These are phyloP conservation scores for Monosporascus ibericus DNA, from an alignment of 2,329 filamentous ascomycete genomes.

Conservation along the genomic window DNA sequence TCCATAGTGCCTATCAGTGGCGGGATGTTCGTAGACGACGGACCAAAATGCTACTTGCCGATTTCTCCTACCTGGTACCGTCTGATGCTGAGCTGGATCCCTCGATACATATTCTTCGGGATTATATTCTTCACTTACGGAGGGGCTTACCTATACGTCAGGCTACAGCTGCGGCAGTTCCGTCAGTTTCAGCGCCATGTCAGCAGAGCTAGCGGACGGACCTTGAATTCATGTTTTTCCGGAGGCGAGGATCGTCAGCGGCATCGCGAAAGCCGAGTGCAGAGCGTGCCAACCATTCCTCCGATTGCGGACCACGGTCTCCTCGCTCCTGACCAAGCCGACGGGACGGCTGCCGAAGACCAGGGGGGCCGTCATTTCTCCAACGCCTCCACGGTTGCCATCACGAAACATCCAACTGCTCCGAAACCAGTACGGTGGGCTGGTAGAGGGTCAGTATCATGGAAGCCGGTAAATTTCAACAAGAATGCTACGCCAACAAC, in stretches of 20 bases:
- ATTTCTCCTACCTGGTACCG: slow-evolving; percentile 63
- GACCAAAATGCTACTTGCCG: slow-evolving; percentile 58
- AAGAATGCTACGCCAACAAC: slow-evolving; percentile 4
- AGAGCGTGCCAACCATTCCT: slow-evolving; percentile 17
- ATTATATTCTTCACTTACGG: slow-evolving; percentile 60
- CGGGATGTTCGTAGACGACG: slow-evolving; percentile 21
- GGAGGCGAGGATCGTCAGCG: slow-evolving; percentile 2
- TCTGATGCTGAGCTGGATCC: slow-evolving; percentile 64
- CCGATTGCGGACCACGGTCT: slow-evolving; percentile 18
- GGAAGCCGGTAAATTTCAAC: slow-evolving; percentile 19
- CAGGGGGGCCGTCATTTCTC: slow-evolving; percentile 18
- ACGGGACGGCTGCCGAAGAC: slow-evolving; percentile 5
- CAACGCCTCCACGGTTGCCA: slow-evolving; percentile 20
- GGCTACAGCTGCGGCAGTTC: slow-evolving; percentile 36
- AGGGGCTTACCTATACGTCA: slow-evolving; percentile 65
- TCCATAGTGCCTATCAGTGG: slow-evolving; percentile 25
- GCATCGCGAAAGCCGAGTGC: slow-evolving; percentile 4
- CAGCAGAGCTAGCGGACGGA: slow-evolving; percentile 10
- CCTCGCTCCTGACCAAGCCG: slow-evolving; percentile 10
- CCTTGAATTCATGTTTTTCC: not conserved
- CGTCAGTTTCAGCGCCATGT: slow-evolving; percentile 23
- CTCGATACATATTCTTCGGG: slow-evolving; percentile 62
- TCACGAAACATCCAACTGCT: slow-evolving; percentile 10
- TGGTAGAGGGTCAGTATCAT: slow-evolving; percentile 13
- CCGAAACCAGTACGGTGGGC: slow-evolving; percentile 2